A percentile compares a stretch with the other conserved stretches of the same genome.
These are phyloP conservation scores for Yamadazyma endophytica DNA, from an alignment of 805 yeast species.

Conservation along the genomic window DNA sequence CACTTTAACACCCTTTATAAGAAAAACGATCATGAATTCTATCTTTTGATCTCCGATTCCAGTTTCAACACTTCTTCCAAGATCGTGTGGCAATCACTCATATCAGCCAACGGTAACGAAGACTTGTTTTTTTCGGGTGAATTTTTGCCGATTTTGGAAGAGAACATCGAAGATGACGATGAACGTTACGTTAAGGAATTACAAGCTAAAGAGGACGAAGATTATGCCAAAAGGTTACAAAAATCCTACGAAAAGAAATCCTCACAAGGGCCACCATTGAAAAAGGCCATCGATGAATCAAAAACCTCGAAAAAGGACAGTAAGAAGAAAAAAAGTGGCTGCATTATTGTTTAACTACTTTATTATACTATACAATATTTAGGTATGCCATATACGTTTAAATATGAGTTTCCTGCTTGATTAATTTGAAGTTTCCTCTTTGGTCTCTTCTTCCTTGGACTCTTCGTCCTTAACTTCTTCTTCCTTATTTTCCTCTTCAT, in stretches of 20 bases:
- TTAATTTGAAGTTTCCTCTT: slow-evolving; percentile 1
- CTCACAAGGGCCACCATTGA: slow-evolving; percentile 2
- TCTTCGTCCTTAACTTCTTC: slow-evolving; percentile 10
- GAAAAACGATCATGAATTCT: slow-evolving; percentile 45
- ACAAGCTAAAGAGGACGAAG: slow-evolving; percentile 57
- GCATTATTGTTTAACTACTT: slow-evolving; percentile 22
- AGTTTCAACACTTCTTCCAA: slow-evolving; percentile 49
- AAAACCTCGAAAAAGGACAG: slow-evolving; percentile 3
- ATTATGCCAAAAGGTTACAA: slow-evolving; percentile 45
- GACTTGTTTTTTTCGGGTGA: slow-evolving; percentile 68
- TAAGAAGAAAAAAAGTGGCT: slow-evolving; percentile 14
- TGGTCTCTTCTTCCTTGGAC: slow-evolving; percentile 2
- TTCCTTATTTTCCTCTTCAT: slow-evolving; percentile 21
- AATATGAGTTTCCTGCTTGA: no score
- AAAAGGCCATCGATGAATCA: slow-evolving; percentile 1
- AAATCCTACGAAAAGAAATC: slow-evolving; percentile 20
- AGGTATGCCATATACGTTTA: not conserved
- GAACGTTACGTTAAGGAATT: slow-evolving; percentile 39
- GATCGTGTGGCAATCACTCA: slow-evolving; percentile 82
- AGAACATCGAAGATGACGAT: slow-evolving; percentile 15
- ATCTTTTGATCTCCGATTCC: slow-evolving; percentile 67
- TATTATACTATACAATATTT: slow-evolving; percentile 1
- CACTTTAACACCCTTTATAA: slow-evolving; percentile 76
- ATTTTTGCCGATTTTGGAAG: slow-evolving; percentile 45
- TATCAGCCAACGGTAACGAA: slow-evolving; percentile 61